Evolutionary conservation across 2,329 filamentous ascomycete genomes (phyloP).

Genomic region (Lachnellula suecica): DNA sequence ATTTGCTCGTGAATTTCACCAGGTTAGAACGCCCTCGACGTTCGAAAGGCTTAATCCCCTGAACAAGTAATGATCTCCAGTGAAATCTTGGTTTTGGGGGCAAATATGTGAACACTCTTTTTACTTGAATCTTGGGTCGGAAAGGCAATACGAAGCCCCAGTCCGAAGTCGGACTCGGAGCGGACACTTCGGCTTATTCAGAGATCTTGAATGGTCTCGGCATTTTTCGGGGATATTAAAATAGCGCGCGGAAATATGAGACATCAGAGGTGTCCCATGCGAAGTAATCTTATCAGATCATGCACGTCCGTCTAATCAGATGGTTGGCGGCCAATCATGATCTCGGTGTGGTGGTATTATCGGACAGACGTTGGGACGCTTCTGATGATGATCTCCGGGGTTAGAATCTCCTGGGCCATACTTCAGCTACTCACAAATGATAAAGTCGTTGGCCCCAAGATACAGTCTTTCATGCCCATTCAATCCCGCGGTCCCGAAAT

Average conservation of each 20-base stretch:
- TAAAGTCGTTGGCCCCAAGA: background rate
- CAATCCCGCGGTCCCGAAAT: too few species aligned
- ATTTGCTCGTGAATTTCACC: too few species aligned
- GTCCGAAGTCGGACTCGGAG: too few species aligned
- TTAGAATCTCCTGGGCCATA: background rate
- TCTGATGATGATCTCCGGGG: background rate
- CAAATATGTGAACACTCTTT: too few species aligned
- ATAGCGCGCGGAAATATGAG: background rate
- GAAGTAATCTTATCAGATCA: constrained; percentile 1
- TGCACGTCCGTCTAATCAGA: constrained; percentile 5
- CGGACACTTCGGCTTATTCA: background rate
- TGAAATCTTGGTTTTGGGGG: too few species aligned
- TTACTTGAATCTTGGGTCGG: too few species aligned
- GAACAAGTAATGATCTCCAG: too few species aligned
- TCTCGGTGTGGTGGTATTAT: background rate
- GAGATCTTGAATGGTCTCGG: background rate
- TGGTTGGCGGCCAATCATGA: background rate
- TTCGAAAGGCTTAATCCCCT: too few species aligned
- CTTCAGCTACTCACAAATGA: background rate
- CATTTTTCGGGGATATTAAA: background rate
- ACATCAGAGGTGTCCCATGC: background rate
- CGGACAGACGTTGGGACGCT: background rate
- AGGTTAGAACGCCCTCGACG: too few species aligned
- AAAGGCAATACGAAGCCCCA: too few species aligned
- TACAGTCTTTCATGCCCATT: background rate